phyloP scores from a whole-genome alignment of 192 early-diverging fungal genomes.

The Lunasporangiospora selenospora region DNA sequence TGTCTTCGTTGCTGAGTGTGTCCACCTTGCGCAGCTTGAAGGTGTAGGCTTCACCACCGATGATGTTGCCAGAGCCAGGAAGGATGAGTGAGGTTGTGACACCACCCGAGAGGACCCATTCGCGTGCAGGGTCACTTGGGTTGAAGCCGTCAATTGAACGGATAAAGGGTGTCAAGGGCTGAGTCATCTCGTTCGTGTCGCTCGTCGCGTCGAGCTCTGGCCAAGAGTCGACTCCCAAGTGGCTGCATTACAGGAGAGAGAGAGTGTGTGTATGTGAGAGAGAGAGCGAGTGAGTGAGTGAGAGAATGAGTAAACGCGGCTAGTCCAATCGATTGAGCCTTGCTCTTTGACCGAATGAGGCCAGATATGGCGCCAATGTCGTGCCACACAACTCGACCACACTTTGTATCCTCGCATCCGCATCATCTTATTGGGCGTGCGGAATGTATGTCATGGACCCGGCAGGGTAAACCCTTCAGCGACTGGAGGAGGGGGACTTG shows the following conservation, averaged over 20 bases:
- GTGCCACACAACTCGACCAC: too few species aligned
- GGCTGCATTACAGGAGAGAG: constrained; percentile 38
- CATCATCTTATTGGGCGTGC: too few species aligned
- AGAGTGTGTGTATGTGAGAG: not conserved
- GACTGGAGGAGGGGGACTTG: too few species aligned
- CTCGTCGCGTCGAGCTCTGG: constrained; percentile 57
- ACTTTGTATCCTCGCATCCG: too few species aligned
- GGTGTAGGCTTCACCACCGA: constrained; percentile 78
- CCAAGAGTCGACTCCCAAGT: constrained; percentile 72
- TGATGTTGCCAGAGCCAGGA: constrained; percentile 77
- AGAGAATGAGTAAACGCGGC: too few species aligned
- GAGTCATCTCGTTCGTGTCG: constrained; percentile 74
- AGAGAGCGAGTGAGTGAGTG: not conserved
- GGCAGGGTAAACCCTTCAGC: too few species aligned
- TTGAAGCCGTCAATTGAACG: constrained; percentile 73
- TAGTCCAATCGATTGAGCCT: too few species aligned
- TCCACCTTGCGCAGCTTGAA: constrained; percentile 66
- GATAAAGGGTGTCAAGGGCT: constrained; percentile 68
- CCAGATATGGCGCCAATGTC: too few species aligned
- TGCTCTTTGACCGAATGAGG: too few species aligned
- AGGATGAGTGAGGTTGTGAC: constrained; percentile 75
- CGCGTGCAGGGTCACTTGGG: constrained; percentile 61
- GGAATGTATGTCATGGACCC: too few species aligned
- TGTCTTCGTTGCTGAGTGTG: constrained; percentile 67
- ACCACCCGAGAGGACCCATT: constrained; percentile 64